Base-by-base conservation (phyloP, 2,329 filamentous ascomycete genomes). In the Zalaria obscura region DNA sequence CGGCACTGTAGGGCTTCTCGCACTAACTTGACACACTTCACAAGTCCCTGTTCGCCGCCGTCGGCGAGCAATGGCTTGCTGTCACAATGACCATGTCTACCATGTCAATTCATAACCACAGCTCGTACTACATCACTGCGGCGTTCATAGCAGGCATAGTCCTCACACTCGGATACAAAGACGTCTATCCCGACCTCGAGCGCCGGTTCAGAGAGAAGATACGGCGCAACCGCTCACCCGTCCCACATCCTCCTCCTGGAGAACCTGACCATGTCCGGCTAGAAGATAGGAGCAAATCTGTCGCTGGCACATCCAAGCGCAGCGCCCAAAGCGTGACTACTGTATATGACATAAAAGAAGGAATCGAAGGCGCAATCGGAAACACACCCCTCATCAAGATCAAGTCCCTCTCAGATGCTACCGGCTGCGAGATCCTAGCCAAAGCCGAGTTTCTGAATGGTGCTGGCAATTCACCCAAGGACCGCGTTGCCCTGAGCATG, bases 381-480 rank as follows among this genome's bases (percentile, higher is more conserved):
- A 83, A 93, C 61, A 98, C 91, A 9, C 89, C 88, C 1, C 72
- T 98, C 26, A 75, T 98, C 52, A 76, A 77, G 48, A 87, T 98
- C 57, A 82, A 78, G 50, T 88, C 83, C 32, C 73, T 98, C 25
- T 93, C 84, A 3, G 78, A 83, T 37, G 85, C 80, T 11, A 95
- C 91, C 3, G 87, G 87, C 18, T 87, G 91, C 55, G 78, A 78
- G 34, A 93, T 98, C 54, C 69, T 96, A 31, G 91, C 81, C 50
- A 98, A 98, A 64, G 87, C 87, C 38, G 91, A 98, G 60, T 93
- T 93, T 56, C 73, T 98, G 41, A 96, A 98, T 64, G 91, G 88
- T 39, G 89, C 88, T 3, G 91, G 91, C 10, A 84, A 85, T 53
- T 91, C 83, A 51, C 88, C 91, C 34, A 98, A 98, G 62, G 91